Evolutionary conservation across 169 alveolate species (phyloP), one percentile per base, ranked within the genome.

Genomic region (Gregarina niphandrodes): DNA sequence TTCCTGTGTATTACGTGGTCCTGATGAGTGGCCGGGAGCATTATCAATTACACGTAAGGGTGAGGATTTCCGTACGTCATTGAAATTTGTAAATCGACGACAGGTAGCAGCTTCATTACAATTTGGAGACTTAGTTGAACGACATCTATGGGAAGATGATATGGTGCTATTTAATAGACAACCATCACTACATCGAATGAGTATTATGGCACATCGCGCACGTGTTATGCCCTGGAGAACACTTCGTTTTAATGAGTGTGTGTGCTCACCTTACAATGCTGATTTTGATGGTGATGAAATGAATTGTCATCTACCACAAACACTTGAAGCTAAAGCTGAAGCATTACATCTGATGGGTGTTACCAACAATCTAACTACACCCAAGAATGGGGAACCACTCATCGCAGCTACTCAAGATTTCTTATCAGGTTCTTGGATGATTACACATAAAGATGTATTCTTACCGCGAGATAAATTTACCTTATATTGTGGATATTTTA

Each of bases 251-350:
- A 89, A 89, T 63, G 96, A 82, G 59, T 78, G 96, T 53, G 90
- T 80, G 19, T 92, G 98, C 65, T 74, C 90, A 9, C 98, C 98
- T 5, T 92, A 86, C 69, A 92, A 92, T 53, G 98, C 98, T 1
- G 98, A 92, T 61, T 92, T 92, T 49, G 98, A 92, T 56, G 98
- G 97, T 0, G 98, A 92, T 57, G 98, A 92, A 62, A 92, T 92
- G 98, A 92, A 92, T 58, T 70, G 87, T 17, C 98, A 92, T 64
- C 62, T 92, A 24, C 98, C 98, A 9, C 91, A 88, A 63, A 85
- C 96, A 3, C 80, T 80, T 48, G 96, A 86, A 49, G 96, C 98
- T 0, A 67, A 77, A 60, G 83, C 95, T 29, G 96, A 84, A 55
- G 39, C 61, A 0, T 44, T 43, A 24, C 72, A 78, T 35, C 64